These are phyloP conservation scores for Beauveria sp. DNA, from an alignment of 2,329 filamentous ascomycete genomes.

Conservation along the genomic window DNA sequence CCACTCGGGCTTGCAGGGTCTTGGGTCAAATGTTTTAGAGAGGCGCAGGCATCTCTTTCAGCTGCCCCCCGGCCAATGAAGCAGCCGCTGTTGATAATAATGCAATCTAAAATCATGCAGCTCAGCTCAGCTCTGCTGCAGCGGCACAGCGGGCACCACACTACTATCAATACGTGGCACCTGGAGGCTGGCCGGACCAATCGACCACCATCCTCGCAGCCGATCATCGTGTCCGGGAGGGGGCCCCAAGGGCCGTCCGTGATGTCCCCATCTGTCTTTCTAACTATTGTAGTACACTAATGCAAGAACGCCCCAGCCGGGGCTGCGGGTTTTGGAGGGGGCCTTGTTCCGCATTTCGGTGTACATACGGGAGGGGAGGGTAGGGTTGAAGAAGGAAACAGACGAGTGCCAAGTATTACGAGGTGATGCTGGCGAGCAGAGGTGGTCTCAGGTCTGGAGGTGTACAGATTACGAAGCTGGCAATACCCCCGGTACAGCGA, in stretches of 20 bases:
- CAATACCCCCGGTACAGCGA: not conserved
- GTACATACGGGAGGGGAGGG: not conserved
- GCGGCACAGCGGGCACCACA: not conserved
- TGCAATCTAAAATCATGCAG: not conserved
- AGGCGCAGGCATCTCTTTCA: not conserved
- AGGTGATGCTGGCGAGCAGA: not conserved
- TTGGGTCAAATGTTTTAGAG: not conserved
- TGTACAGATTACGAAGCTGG: not conserved
- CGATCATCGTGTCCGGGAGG: conserved; percentile 4
- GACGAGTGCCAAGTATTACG: too few relatives aligned
- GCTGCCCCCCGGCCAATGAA: not conserved
- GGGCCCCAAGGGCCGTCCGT: not conserved
- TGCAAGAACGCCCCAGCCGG: not conserved
- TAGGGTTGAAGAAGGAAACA: not conserved
- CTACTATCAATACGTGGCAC: not conserved
- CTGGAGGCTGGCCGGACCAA: not conserved
- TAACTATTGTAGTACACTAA: not conserved
- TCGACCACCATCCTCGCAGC: not conserved
- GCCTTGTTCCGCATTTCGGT: not conserved
- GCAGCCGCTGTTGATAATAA: not conserved
- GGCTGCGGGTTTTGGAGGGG: not conserved
- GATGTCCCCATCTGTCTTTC: not conserved
- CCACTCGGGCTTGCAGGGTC: not conserved
- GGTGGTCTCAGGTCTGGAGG: not conserved
- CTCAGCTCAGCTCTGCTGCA: conserved; percentile 1